Percentiles rank a stretch among this genome's conserved stretches.
Evolutionary conservation across 768 basidiomycete species (phyloP).

Genomic region (Boletus sensibilis): DNA sequence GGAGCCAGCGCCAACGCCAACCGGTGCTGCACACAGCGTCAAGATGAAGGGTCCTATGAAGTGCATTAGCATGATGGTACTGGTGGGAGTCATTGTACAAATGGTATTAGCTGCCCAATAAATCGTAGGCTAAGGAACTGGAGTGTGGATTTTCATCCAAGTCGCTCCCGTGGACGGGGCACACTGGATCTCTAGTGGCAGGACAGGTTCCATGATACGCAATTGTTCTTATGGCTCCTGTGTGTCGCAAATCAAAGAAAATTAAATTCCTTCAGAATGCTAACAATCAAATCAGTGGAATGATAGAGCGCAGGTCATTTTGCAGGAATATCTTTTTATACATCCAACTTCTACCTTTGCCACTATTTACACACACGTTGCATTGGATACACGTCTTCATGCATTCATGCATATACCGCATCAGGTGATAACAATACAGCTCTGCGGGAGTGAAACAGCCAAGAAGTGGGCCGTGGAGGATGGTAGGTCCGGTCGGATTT

Average conservation of each 20-base stretch:
- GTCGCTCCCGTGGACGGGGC: background rate
- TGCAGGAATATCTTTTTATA: too few species aligned
- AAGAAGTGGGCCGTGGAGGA: too few species aligned
- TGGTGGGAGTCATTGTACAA: background rate
- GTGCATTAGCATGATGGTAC: background rate
- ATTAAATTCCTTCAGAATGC: too few species aligned
- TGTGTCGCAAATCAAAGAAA: background rate
- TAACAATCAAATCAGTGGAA: too few species aligned
- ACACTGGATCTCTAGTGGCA: background rate
- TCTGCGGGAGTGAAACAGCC: too few species aligned
- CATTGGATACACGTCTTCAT: too few species aligned
- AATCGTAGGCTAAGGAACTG: background rate
- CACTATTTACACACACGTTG: too few species aligned
- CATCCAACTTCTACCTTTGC: too few species aligned
- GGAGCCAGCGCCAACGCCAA: background rate
- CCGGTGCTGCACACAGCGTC: background rate
- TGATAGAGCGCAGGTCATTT: too few species aligned
- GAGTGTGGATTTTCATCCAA: background rate
- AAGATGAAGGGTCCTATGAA: background rate
- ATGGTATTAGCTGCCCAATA: background rate
- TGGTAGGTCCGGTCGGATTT: too few species aligned
- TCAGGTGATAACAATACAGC: too few species aligned
- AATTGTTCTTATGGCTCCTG: background rate
- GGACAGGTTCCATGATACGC: background rate
- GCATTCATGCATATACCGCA: too few species aligned